Base-by-base conservation (phyloP, 1,284 basidiomycete species). In the Pisolithus thermaeus region DNA sequence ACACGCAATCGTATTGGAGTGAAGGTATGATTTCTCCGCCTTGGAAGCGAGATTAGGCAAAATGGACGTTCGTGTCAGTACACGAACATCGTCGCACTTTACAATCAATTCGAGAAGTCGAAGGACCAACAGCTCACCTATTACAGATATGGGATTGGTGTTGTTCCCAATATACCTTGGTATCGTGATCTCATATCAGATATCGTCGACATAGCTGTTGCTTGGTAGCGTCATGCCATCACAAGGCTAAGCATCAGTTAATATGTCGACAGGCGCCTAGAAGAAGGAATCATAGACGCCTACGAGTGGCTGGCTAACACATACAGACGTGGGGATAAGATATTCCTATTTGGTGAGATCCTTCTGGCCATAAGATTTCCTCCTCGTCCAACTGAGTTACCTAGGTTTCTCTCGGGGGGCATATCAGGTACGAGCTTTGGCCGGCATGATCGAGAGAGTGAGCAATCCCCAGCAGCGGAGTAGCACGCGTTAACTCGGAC, bases 401-500 rank as follows among this genome's bases (percentile, higher is more conserved):
- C 6, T 41, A 72, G 70, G 70, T 0, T 73, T 68, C 56, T 72
- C 70, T 0, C 68, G 70, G 3, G 70, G 70, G 22, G 72, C 72
- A 32, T 72, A 73, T 49, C 72, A 73, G 53, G 70, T 69, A 5
- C 62, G 70, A 41, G 62, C 56, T 3, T 51, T 72, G 45, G 66
- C 70, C 4, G 70, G 59, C 22, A 73, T 73, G 72, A 68, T 72
- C 40, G 53, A 61, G 35, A 58, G 49, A 42, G 70, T 70, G 47
- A 42, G 61, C 20, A 35, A 2, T 25, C 52, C 37, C 22, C 2
- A 3, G 9, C 36, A 20, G 3, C 30, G 7, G 22, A 3, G 43
- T 7, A 12, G 18, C n/a, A 22, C 28, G 22, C 25, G 12, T 6
- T 27, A 11, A 44, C 23, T 47, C 27, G 27, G 45, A 20, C 16